phyloP scores from a whole-genome alignment of 768 basidiomycete genomes.

The Nevesoporus exiguus region DNA sequence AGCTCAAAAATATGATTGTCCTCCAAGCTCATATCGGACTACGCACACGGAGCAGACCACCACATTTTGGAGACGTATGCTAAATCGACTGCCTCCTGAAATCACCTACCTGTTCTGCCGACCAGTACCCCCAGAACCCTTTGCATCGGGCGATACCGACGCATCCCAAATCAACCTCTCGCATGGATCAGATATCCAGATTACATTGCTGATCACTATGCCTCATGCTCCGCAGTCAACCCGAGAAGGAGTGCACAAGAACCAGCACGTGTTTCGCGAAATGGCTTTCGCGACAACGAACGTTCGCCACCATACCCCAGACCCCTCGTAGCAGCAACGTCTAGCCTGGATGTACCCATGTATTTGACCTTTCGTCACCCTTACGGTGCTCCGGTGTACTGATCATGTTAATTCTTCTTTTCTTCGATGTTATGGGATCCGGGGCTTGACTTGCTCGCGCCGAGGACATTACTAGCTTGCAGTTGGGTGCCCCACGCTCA shows the following conservation, averaged over 20 bases:
- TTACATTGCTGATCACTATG: constrained; percentile 30
- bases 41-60: constrained; percentile 3
- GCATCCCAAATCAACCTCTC: constrained; percentile 3
- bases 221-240: constrained; percentile 13
- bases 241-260: not conserved
- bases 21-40: not conserved
- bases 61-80: constrained; percentile 24
- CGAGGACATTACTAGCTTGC: not conserved
- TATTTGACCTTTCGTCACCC: constrained; percentile 11
- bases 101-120: constrained; percentile 27
- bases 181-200: constrained; percentile 23
- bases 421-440: not conserved
- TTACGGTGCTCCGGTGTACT: constrained; percentile 2
- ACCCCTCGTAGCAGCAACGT: constrained; percentile 9
- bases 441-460: not conserved
- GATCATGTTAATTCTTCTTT: not conserved
- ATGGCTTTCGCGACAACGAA: constrained; percentile 28
- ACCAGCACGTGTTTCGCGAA: constrained; percentile 13
- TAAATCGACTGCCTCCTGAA: constrained; percentile 21
- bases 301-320: constrained; percentile 12
- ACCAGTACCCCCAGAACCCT: constrained; percentile 9
- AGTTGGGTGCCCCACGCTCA: not conserved
- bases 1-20: constrained; percentile 4
- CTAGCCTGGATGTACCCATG: constrained; percentile 6
- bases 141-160: not conserved